Evolutionary conservation across 176 grass and related monocot species (phyloP).

Genomic region (Aegilops longissima): DNA sequence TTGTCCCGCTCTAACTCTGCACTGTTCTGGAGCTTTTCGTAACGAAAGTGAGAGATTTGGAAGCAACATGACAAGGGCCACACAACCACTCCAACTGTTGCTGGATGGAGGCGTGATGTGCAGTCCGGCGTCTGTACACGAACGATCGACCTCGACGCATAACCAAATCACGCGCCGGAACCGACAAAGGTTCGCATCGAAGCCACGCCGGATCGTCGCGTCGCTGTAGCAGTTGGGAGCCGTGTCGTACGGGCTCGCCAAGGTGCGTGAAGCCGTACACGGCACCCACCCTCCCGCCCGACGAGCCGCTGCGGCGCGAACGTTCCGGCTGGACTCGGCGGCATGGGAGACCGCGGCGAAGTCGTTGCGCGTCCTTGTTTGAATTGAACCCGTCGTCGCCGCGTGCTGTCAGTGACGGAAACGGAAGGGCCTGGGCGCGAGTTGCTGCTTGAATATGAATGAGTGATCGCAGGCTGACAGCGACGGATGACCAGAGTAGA

Average conservation of each 20-base stretch:
- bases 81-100: background rate
- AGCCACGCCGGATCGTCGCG: conserved; percentile 8
- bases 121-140: background rate
- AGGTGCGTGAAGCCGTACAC: background rate
- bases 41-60: background rate
- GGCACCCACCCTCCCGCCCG: background rate
- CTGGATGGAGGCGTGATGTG: background rate
- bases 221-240: background rate
- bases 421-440: background rate
- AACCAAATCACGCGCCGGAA: background rate
- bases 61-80: background rate
- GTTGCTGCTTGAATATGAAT: background rate
- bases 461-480: background rate
- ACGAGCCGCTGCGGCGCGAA: background rate
- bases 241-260: background rate
- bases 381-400: conserved; percentile 8
- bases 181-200: background rate
- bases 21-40: background rate
- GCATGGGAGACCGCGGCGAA: background rate
- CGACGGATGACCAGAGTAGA: conserved; percentile 22
- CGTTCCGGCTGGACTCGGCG: background rate
- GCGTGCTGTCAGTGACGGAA: background rate
- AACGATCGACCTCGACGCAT: background rate
- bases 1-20: background rate
- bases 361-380: background rate